Base-by-base conservation (phyloP, 1,139 yeast genomes). In the Hansenula sp. region DNA sequence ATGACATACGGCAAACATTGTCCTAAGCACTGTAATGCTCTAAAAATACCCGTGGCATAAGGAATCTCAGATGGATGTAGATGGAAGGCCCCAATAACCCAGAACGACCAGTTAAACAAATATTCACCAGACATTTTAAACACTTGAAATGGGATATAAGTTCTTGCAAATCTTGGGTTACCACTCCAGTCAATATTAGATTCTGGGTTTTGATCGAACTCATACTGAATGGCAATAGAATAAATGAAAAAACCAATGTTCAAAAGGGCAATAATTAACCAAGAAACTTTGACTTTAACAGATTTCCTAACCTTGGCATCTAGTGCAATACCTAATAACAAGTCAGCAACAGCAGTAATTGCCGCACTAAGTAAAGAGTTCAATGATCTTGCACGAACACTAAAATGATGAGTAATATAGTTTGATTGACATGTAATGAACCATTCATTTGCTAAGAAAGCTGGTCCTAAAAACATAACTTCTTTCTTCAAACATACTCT, bases 61-160 rank as follows among this genome's bases (percentile, higher is more conserved):
- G 48, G 41, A 18, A 48, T 36, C 24, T 48, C 52, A 8, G 44
- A 29, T 6, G 43, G 27, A 4, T 25, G 21, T 37, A 52, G 57
- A n/a, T 51, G 52, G 28, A 47, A 55, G 3, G 52, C 47, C 9
- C 61, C 59, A 30, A 55, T 49, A 11, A 54, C 50, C 61, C 61
- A 59, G 42, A 51, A 59, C 28, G 52, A 41, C 61, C 62, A 59
- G 38, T 53, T 55, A 47, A 57, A 58, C 3, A 49, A 45, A 4
- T 53, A 44, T 42, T 59, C 63, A 36, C 45, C 46, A 5, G 53
- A 48, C 16, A 58, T 47, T 19, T 51, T 57, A 45, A 56, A 58
- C n/a, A 59, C 35, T 44, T 52, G 57, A 31, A 53, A 48, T n/a
- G 62, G 62, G n/a, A 58, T 42, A 41, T 43, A 59, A 4, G 59